These are phyloP conservation scores for Rhizopogon parksii DNA, from an alignment of 1,284 basidiomycete genomes.

Conservation along the genomic window DNA sequence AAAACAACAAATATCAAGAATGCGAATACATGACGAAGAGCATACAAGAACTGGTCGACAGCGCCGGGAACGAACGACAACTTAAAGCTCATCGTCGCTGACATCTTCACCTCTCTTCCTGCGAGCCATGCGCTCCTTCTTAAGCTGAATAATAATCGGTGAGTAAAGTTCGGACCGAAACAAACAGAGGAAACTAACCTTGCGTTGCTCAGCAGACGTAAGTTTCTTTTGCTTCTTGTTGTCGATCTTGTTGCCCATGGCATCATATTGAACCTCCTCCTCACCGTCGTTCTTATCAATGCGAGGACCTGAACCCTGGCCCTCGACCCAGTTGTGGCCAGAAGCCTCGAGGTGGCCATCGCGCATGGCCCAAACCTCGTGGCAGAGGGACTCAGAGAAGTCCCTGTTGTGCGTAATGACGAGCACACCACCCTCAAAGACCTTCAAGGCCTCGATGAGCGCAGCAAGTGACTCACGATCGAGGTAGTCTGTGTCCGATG, in stretches of 20 bases:
- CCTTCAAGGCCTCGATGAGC: conserved; percentile 92
- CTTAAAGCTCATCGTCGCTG: conserved; percentile 62
- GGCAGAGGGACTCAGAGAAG: conserved; percentile 94
- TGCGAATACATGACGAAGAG: conserved; percentile 13
- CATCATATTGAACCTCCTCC: conserved; percentile 86
- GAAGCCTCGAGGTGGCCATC: conserved; percentile 90
- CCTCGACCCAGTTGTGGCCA: conserved; percentile 98
- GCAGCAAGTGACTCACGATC: conserved; percentile 97
- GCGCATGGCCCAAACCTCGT: conserved; percentile 91
- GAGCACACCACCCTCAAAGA: conserved; percentile 95
- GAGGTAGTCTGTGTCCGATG: conserved; percentile 69
- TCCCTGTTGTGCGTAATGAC: conserved; percentile 97
- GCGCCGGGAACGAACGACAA: neutral
- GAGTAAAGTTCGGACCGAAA: conserved; percentile 3
- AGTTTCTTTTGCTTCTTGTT: conserved; percentile 81
- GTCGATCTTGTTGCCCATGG: conserved; percentile 94
- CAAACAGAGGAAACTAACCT: conserved; percentile 30
- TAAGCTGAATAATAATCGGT: conserved; percentile 34
- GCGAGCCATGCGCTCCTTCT: conserved; percentile 94
- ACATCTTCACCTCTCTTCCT: conserved; percentile 78
- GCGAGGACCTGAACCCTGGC: conserved; percentile 85
- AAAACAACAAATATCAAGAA: conserved; percentile 7
- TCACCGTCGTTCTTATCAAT: conserved; percentile 88
- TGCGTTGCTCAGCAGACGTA: conserved; percentile 74
- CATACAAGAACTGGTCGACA: conserved; percentile 6